Evolutionary conservation across 148 eudicot genomes (phyloP).

Genomic region (Oxyria digyna): DNA sequence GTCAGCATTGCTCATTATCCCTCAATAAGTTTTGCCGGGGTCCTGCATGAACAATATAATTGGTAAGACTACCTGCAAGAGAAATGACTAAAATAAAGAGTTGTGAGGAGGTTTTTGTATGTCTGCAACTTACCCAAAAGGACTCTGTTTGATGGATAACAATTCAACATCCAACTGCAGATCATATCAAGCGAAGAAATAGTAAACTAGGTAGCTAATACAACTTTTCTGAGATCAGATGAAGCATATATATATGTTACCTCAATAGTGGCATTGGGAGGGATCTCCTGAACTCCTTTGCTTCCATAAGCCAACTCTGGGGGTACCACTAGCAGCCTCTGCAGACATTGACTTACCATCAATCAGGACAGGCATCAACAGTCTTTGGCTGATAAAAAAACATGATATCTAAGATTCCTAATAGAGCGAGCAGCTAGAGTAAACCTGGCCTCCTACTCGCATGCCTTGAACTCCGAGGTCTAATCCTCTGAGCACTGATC

Average conservation of each 20-base stretch:
- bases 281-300: conserved; percentile 97
- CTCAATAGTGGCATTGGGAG: conserved; percentile 94
- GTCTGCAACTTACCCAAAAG: conserved; percentile 46
- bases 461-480: conserved; percentile 92
- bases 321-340: conserved; percentile 78
- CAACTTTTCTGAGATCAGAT: background rate
- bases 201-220: background rate
- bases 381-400: background rate
- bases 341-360: conserved; percentile 11
- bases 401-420: background rate
- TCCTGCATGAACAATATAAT: conserved; percentile 24
- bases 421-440: background rate
- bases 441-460: conserved; percentile 93
- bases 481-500: conserved; percentile 73
- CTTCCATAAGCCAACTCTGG: conserved; percentile 94
- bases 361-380: no score
- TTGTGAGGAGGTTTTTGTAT: background rate
- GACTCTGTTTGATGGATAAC: conserved; percentile 62
- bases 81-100: no score
- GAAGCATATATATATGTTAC: conserved; percentile 18
- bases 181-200: background rate
- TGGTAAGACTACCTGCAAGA: background rate
- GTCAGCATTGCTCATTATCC: conserved; percentile 24
- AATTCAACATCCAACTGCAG: conserved; percentile 67
- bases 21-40: conserved; percentile 63